Base-by-base conservation (phyloP, 2,329 filamentous ascomycete species). In the Colletotrichum australisinense region DNA sequence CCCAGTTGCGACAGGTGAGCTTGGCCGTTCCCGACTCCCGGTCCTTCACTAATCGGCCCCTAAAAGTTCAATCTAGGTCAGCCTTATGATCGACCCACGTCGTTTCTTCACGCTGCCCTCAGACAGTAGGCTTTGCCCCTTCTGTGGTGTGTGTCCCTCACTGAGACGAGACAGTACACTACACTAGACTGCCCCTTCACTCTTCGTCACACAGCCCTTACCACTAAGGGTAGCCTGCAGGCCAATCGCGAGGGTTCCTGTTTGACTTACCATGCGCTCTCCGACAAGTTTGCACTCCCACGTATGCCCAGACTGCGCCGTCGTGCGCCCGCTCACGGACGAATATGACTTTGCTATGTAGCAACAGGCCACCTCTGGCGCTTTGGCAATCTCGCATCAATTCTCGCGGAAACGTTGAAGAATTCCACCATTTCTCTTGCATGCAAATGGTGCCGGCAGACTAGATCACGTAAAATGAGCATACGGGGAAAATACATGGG, bases 1-100 rank as follows among this genome's bases (percentile, higher is more conserved):
- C 97, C 95, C 96, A 98, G 81, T 98, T 99, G 67, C 94, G 91
- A 81, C 93, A 95, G 75, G 89, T 95, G 75, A 98, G 87, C 81
- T 95, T 97, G 14, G 91, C 89, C 74, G 89, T 83, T 74, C 92
- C 92, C 2, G 90, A 93, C 8, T 81, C 83, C 76, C 88, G 91
- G 78, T 97, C 93, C 78, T 92, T 91, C 67, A 92, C 90, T 35
- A 98, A 83, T 59, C 91, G 91, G 26, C 96, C 97, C 96, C 93
- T 94, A 76, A 35, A 60, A 26, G 49, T 28, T 42, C 68, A 68
- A 68, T 59, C 63, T 63, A 58, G 42, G 69, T 74, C 69, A 74
- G 72, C 72, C 72, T 63, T 72, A 67, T 56, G 68, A 46, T 68
- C 59, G 72, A 72, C 66, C 67, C 67, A 62, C 49, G 56, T 56